phyloP scores from a whole-genome alignment of 192 early-diverging fungal genomes.

The Backusella tuberculispora region DNA sequence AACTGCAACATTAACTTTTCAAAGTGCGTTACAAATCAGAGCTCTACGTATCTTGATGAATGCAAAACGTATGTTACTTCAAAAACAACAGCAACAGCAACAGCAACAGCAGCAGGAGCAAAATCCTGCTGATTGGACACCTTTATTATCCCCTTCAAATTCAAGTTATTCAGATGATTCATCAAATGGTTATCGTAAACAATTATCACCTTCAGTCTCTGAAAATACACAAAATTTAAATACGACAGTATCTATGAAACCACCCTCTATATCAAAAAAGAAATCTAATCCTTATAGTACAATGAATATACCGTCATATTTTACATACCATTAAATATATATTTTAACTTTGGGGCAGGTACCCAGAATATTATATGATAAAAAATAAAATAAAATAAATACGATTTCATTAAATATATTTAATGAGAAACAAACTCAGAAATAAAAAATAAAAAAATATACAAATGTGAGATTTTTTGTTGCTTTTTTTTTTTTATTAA shows the following conservation, averaged over 20 bases:
- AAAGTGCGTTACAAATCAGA: slow-evolving; percentile 65
- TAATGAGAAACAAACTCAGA: not conserved
- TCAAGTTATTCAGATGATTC: not conserved
- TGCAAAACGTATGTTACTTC: slow-evolving; percentile 37
- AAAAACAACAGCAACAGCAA: slow-evolving; percentile 1
- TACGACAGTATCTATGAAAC: not conserved
- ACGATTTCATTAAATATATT: not conserved
- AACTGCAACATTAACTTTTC: slow-evolving; percentile 63
- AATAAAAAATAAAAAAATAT: not conserved
- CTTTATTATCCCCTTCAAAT: slow-evolving; percentile 3
- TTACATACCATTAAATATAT: not conserved
- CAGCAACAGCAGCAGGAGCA: not conserved
- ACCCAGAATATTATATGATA: not conserved
- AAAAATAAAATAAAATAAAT: not conserved
- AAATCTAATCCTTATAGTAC: not conserved
- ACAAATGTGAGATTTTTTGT: not conserved
- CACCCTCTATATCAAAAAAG: not conserved
- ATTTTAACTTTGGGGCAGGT: not conserved
- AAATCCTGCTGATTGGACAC: not conserved
- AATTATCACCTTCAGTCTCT: not conserved
- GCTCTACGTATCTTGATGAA: slow-evolving; percentile 57
- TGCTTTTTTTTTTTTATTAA: not conserved
- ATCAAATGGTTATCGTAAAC: not conserved
- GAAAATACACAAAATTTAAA: not conserved
- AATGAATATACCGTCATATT: not conserved